Conservation (phyloP, 805 yeast species). For the Candida krabiensis region DNA sequence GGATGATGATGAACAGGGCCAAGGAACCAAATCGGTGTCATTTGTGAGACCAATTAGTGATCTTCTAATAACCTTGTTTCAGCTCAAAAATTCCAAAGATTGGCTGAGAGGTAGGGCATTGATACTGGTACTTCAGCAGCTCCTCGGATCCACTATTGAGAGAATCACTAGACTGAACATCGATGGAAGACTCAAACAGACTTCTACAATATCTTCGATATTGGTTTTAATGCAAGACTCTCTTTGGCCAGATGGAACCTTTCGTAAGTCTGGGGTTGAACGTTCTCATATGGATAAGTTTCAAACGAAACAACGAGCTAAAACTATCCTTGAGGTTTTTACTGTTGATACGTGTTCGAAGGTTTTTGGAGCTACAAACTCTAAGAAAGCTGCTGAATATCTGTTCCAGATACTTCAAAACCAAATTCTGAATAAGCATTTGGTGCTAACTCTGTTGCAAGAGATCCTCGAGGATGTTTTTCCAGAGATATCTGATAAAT, state of each 20-base stretch:
- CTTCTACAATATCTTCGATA: slow-evolving; percentile 45
- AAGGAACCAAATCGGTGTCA: slow-evolving; percentile 30
- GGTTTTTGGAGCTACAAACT: slow-evolving; percentile 68
- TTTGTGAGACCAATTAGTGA: slow-evolving; percentile 85
- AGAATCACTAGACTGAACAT: slow-evolving; percentile 53
- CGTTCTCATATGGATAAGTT: slow-evolving; percentile 53
- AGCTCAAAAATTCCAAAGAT: slow-evolving; percentile 54
- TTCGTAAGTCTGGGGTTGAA: slow-evolving; percentile 42
- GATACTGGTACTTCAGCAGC: slow-evolving; percentile 76
- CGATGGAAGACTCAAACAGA: slow-evolving; percentile 38
- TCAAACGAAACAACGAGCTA: slow-evolving; percentile 57
- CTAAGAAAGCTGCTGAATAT: slow-evolving; percentile 60
- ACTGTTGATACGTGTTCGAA: slow-evolving; percentile 66
- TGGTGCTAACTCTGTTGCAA: slow-evolving; percentile 61
- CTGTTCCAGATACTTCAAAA: slow-evolving; percentile 73
- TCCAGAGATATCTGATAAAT: slow-evolving; percentile 28
- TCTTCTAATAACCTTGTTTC: slow-evolving; percentile 66
- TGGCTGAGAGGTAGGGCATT: slow-evolving; percentile 89
- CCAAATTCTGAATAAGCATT: slow-evolving; percentile 63
- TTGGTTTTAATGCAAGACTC: slow-evolving; percentile 31
- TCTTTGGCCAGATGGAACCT: slow-evolving; percentile 54
- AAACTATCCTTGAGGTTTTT: slow-evolving; percentile 51
- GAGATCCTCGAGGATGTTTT: slow-evolving; percentile 49
- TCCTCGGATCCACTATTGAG: slow-evolving; percentile 83
- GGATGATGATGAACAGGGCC: slow-evolving; percentile 38